Percentiles rank a stretch among this genome's conserved stretches.
phyloP scores from a whole-genome alignment of 768 basidiomycete species.

The Suillus hirtellus region DNA sequence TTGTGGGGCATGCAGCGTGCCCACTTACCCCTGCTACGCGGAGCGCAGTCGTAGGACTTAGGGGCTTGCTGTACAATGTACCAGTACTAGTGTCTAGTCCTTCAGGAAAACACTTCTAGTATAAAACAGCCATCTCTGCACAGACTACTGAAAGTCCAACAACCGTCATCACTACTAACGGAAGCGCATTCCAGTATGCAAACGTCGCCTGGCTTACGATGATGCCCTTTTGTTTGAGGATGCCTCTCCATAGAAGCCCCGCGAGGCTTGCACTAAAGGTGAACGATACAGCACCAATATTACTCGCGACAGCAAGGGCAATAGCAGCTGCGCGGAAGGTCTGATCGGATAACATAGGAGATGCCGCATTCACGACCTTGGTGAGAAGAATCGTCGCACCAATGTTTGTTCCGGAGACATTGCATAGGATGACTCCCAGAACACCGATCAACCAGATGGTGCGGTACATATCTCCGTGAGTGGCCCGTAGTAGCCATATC shows the following conservation, averaged over 20 bases:
- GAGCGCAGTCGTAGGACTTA: neutral
- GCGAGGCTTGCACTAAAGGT: slow-evolving; percentile 89
- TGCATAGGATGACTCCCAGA: slow-evolving; percentile 74
- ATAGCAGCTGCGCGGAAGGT: slow-evolving; percentile 58
- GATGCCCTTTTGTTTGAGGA: slow-evolving; percentile 74
- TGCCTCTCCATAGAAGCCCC: slow-evolving; percentile 80
- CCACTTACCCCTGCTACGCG: neutral
- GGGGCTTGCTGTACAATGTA: neutral
- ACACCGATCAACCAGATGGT: slow-evolving; percentile 70
- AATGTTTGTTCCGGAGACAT: slow-evolving; percentile 87
- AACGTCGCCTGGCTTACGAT: slow-evolving; percentile 61
- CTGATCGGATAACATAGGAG: slow-evolving; percentile 32
- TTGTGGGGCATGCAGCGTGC: neutral
- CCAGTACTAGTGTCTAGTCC: neutral
- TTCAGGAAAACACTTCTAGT: slow-evolving; percentile 12
- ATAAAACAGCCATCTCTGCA: slow-evolving; percentile 70
- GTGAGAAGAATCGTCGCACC: slow-evolving; percentile 89
- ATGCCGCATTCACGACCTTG: slow-evolving; percentile 63
- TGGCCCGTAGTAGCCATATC: slow-evolving; percentile 56
- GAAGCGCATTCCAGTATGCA: slow-evolving; percentile 69
- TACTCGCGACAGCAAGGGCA: slow-evolving; percentile 82
- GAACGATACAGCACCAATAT: slow-evolving; percentile 88
- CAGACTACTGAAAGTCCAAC: slow-evolving; percentile 71
- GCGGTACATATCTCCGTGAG: slow-evolving; percentile 42
- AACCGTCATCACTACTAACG: slow-evolving; percentile 63